Percentiles rank a stretch among this genome's conserved stretches.
Evolutionary conservation across 768 basidiomycete species (phyloP).

Genomic region (Candolleomyces aberdarensis): DNA sequence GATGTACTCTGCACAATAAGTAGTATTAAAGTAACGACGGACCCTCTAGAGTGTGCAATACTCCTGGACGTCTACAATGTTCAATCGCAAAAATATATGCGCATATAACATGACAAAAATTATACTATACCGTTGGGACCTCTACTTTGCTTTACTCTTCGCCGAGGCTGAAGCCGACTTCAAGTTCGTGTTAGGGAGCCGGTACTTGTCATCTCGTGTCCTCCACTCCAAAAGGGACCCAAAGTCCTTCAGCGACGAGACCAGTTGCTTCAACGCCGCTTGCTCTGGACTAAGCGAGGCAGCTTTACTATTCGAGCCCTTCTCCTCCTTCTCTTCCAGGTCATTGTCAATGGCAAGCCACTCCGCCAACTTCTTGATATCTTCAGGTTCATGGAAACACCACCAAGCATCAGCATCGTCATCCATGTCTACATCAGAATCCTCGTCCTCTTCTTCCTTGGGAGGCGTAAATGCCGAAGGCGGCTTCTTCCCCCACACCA

Average conservation of each 20-base stretch:
- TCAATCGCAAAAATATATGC: too few relatives aligned
- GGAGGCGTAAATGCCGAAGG: neutral
- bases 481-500: conserved; percentile 58
- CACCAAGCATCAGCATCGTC: conserved; percentile 62
- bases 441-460: conserved; percentile 11
- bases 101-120: too few relatives aligned
- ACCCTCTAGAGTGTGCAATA: too few relatives aligned
- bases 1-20: too few relatives aligned
- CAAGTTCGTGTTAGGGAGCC: conserved; percentile 13
- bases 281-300: neutral
- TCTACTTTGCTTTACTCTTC: neutral
- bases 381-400: conserved; percentile 65
- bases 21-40: too few relatives aligned
- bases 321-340: conserved; percentile 27
- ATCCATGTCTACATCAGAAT: conserved; percentile 26
- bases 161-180: neutral
- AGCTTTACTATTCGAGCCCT: conserved; percentile 10
- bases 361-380: conserved; percentile 61
- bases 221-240: conserved; percentile 62
- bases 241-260: conserved; percentile 55
- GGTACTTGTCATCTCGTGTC: conserved; percentile 33
- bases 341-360: conserved; percentile 58
- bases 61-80: too few relatives aligned
- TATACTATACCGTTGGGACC: neutral
- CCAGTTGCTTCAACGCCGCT: conserved; percentile 39